These are phyloP conservation scores for Vararia minispora DNA, from an alignment of 768 basidiomycete species.

Conservation along the genomic window DNA sequence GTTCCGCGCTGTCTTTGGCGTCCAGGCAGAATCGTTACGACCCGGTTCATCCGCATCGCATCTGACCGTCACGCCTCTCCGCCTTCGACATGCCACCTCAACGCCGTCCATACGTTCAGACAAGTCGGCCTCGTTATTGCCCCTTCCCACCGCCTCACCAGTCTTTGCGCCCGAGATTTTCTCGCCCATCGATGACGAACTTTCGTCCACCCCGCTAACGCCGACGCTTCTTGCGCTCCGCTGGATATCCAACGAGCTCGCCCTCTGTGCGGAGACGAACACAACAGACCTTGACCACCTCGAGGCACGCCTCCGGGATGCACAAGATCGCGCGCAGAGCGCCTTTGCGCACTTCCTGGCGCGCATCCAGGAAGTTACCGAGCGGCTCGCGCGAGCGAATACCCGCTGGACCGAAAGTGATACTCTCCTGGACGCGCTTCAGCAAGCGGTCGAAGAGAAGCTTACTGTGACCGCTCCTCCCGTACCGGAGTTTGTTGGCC, in stretches of 20 bases:
- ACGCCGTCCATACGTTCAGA: constrained; percentile 37
- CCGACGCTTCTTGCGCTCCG: constrained; percentile 46
- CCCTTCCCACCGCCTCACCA: constrained; percentile 4
- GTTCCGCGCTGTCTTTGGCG: constrained; percentile 50
- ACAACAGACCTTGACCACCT: constrained; percentile 32
- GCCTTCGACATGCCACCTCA: constrained; percentile 35
- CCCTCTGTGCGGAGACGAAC: constrained; percentile 18
- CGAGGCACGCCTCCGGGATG: constrained; percentile 35
- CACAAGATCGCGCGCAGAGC: constrained; percentile 31
- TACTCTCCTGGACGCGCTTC: constrained; percentile 31
- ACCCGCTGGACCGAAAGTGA: constrained; percentile 33
- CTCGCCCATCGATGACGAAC: constrained; percentile 34
- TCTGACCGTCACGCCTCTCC: constrained; percentile 35
- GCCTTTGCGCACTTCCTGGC: constrained; percentile 41
- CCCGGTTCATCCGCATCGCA: constrained; percentile 43
- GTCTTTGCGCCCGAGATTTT: constrained; percentile 8
- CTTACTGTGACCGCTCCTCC: constrained; percentile 24
- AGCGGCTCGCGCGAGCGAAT: constrained; percentile 38
- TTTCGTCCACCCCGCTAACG: constrained; percentile 25
- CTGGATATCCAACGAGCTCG: constrained; percentile 29
- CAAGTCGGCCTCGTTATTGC: constrained; percentile 10
- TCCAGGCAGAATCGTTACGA: constrained; percentile 35
- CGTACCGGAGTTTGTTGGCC: constrained; percentile 10
- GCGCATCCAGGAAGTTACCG: constrained; percentile 38
- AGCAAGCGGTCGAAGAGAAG: constrained; percentile 34